A percentile compares a stretch with the other conserved stretches of the same genome.
phyloP scores from a whole-genome alignment of 768 basidiomycete genomes.

The Panaeolus cyanescens region DNA sequence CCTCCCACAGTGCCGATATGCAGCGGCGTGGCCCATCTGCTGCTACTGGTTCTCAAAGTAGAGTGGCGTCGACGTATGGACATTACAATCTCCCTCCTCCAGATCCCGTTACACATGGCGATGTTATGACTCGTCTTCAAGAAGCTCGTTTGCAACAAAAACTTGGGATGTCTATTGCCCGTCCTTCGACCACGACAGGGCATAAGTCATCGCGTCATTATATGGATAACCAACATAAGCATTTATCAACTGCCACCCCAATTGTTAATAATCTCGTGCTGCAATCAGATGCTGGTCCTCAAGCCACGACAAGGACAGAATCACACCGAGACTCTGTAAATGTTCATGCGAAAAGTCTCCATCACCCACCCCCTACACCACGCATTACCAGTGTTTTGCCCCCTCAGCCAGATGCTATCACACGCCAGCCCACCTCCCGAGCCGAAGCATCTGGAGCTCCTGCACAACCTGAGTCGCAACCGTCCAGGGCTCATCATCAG shows the following conservation, averaged over 20 bases:
- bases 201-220: neutral
- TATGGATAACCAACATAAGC: neutral
- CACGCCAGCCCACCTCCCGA: neutral
- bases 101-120: neutral
- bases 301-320: neutral
- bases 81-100: neutral
- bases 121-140: neutral
- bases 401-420: neutral
- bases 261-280: neutral
- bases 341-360: neutral
- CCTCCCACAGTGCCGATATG: neutral
- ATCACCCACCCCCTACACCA: neutral
- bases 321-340: neutral
- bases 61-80: neutral
- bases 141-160: neutral
- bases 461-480: neutral
- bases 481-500: neutral
- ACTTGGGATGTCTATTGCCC: neutral
- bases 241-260: neutral
- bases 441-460: neutral
- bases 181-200: neutral
- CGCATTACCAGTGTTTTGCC: neutral
- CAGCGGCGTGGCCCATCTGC: neutral
- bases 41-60: neutral
- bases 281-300: neutral